A percentile compares a stretch with the other conserved stretches of the same genome.
Conservation (phyloP, 257 asterid genomes). For the Linderniella brevidens region DNA sequence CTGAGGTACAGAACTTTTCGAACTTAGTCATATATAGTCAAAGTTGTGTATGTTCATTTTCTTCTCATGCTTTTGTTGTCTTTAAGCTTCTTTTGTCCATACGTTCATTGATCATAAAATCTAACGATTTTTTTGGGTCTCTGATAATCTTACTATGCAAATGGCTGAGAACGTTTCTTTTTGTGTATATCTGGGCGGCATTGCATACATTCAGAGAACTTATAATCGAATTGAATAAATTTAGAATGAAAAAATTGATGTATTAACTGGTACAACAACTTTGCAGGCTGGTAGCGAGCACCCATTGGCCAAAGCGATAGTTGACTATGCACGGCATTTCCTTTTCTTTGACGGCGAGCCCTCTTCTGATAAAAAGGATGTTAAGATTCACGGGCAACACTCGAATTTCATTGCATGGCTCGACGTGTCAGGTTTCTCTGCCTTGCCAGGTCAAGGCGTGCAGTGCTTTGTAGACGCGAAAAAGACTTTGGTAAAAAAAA, state of each 20-base stretch:
- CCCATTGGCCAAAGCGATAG: constrained; percentile 81
- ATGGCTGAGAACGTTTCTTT: too few relatives aligned
- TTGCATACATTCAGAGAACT: too few relatives aligned
- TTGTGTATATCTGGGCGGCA: too few relatives aligned
- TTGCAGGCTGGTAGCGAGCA: constrained; percentile 89
- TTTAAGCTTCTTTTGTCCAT: too few relatives aligned
- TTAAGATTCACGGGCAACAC: constrained; percentile 21
- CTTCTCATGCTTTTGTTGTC: too few relatives aligned
- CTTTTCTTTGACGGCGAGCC: constrained; percentile 69
- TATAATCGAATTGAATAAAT: too few relatives aligned
- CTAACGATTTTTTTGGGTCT: too few relatives aligned
- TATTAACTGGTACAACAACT: not conserved
- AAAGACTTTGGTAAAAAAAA: constrained; percentile 61
- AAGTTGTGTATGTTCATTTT: constrained; percentile 2
- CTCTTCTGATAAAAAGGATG: constrained; percentile 16
- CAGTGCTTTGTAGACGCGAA: constrained; percentile 61
- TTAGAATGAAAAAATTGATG: too few relatives aligned
- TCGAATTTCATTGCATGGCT: constrained; percentile 68
- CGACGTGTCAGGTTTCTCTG: constrained; percentile 55
- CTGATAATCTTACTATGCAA: too few relatives aligned
- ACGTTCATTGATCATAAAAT: too few relatives aligned
- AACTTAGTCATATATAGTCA: constrained; percentile 1
- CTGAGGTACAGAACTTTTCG: constrained; percentile 49
- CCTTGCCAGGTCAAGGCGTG: constrained; percentile 88
- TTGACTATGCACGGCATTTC: constrained; percentile 89